Percentiles rank a stretch among this genome's conserved stretches.
These are phyloP conservation scores for Persicaria maculosa DNA, from an alignment of 148 eudicot genomes.

Conservation along the genomic window DNA sequence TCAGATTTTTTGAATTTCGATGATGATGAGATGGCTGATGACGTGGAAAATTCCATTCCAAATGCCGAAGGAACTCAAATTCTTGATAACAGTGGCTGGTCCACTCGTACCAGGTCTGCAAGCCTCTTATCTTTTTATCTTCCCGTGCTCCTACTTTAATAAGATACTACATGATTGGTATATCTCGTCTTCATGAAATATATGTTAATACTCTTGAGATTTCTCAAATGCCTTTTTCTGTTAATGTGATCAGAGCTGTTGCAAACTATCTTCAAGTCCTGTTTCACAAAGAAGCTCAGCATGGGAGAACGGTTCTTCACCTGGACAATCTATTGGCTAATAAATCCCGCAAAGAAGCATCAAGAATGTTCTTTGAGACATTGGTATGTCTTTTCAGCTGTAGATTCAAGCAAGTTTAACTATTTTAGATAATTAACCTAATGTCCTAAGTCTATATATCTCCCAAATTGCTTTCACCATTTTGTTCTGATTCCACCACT, in stretches of 20 bases:
- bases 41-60: conserved; percentile 48
- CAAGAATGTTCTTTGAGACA: conserved; percentile 97
- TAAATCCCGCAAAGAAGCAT: conserved; percentile 95
- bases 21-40: conserved; percentile 68
- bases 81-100: conserved; percentile 92
- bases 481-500: neutral
- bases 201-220: neutral
- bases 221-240: neutral
- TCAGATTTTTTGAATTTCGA: conserved; percentile 86
- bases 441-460: neutral
- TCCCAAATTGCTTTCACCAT: neutral
- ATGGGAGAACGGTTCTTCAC: conserved; percentile 47
- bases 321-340: conserved; percentile 67
- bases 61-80: conserved; percentile 48
- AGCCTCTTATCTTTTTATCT: conserved; percentile 6
- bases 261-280: conserved; percentile 82
- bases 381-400: conserved; percentile 47
- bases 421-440: neutral
- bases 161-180: neutral
- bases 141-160: neutral
- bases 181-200: neutral
- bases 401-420: neutral
- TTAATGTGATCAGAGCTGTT: conserved; percentile 58
- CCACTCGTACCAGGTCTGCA: conserved; percentile 87
- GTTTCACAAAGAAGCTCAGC: conserved; percentile 68